Evolutionary conservation across 495 filamentous ascomycete species (phyloP).

Genomic region (Tricharina praecox): DNA sequence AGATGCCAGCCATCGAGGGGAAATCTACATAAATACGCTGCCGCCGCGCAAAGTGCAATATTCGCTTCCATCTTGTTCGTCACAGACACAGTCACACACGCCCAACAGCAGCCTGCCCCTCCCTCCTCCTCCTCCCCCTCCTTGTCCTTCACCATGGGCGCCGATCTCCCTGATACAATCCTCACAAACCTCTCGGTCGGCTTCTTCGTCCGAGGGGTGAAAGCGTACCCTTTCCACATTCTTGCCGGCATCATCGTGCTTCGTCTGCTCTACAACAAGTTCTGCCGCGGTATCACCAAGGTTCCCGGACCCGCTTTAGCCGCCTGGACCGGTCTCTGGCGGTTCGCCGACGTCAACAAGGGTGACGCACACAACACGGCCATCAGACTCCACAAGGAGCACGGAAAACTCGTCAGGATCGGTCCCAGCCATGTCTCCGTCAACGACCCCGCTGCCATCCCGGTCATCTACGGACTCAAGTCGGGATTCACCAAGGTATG

Average conservation of each 20-base stretch:
- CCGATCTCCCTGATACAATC: neutral
- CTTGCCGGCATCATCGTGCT: neutral
- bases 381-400: constrained; percentile 31
- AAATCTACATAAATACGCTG: too few species aligned
- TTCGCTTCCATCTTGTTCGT: too few species aligned
- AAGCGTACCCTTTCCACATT: neutral
- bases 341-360: constrained; percentile 27
- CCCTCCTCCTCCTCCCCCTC: too few species aligned
- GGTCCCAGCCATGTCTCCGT: constrained; percentile 30
- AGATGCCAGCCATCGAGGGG: too few species aligned
- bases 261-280: neutral
- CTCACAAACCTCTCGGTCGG: neutral
- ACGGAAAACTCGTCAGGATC: constrained; percentile 34
- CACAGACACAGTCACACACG: too few species aligned
- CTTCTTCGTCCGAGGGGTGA: neutral
- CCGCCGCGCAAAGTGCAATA: too few species aligned
- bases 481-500: constrained; percentile 30
- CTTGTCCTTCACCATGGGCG: neutral
- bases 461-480: constrained; percentile 30
- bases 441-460: constrained; percentile 28
- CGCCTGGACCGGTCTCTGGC: constrained; percentile 28
- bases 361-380: constrained; percentile 26
- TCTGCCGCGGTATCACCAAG: neutral
- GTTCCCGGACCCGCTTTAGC: constrained; percentile 30
- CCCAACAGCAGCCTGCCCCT: too few species aligned